Percentiles rank a stretch among this genome's conserved stretches.
Evolutionary conservation across 2,329 filamentous ascomycete genomes (phyloP).

Genomic region (Mariannaea elegans): DNA sequence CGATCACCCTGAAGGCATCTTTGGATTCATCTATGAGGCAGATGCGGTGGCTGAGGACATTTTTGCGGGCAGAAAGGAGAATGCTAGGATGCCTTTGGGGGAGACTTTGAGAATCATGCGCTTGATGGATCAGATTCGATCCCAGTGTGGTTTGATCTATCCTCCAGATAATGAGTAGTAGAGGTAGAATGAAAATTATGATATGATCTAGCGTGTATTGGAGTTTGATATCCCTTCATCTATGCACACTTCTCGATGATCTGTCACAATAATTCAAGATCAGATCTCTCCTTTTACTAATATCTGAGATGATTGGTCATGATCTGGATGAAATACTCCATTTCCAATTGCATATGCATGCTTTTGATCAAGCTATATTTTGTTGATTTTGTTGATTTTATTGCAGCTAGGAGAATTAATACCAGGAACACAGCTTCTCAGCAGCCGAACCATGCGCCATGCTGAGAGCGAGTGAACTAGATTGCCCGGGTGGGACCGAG

Average conservation of each 20-base stretch:
- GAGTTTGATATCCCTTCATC: neutral
- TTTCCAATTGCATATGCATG: slow-evolving; percentile 8
- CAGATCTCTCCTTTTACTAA: slow-evolving; percentile 11
- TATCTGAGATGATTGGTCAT: slow-evolving; percentile 4
- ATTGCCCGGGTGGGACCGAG: slow-evolving; percentile 1
- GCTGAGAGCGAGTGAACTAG: slow-evolving; percentile 3
- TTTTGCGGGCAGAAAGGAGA: slow-evolving; percentile 49
- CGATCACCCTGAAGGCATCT: slow-evolving; percentile 45
- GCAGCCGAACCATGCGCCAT: slow-evolving; percentile 12
- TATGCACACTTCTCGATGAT: slow-evolving; percentile 10
- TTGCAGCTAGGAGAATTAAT: slow-evolving; percentile 1
- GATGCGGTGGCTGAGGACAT: slow-evolving; percentile 52
- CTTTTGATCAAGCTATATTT: slow-evolving; percentile 8
- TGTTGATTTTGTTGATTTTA: no score
- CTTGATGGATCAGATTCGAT: slow-evolving; percentile 56
- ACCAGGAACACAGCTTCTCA: neutral
- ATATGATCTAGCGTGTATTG: neutral
- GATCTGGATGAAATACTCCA: neutral
- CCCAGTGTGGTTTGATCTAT: slow-evolving; percentile 8
- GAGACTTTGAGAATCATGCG: slow-evolving; percentile 57
- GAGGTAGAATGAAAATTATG: neutral
- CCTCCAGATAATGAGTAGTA: slow-evolving; percentile 9
- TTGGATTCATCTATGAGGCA: slow-evolving; percentile 54
- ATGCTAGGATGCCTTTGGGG: slow-evolving; percentile 52
- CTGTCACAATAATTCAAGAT: neutral